Conservation (phyloP, 768 basidiomycete genomes). For the Termitomyces sp. region DNA sequence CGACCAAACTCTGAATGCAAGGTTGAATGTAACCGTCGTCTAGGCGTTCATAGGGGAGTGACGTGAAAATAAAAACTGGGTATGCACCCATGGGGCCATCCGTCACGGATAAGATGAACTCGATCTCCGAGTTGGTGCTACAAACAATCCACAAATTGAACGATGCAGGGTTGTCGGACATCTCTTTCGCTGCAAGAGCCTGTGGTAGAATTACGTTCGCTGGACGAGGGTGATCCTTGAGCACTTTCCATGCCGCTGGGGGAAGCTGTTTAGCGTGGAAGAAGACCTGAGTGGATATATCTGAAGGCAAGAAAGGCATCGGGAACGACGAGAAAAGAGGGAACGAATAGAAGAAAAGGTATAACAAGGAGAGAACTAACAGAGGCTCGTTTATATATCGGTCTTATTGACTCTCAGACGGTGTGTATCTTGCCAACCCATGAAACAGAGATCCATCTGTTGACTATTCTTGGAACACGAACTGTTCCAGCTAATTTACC, state of each 20-base stretch:
- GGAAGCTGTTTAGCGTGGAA: constrained; percentile 33
- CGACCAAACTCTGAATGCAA: constrained; percentile 40
- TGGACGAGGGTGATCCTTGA: constrained; percentile 32
- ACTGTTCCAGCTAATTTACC: not conserved
- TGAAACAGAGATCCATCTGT: not conserved
- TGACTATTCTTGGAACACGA: not conserved
- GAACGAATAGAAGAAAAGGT: not conserved
- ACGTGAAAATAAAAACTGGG: constrained; percentile 62
- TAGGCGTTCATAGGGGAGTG: constrained; percentile 37
- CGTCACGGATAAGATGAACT: constrained; percentile 60
- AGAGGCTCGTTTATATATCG: not conserved
- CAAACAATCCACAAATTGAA: constrained; percentile 35
- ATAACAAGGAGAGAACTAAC: not conserved
- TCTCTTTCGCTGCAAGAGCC: constrained; percentile 25
- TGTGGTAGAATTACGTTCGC: constrained; percentile 42
- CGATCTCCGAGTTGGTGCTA: constrained; percentile 23
- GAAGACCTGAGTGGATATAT: constrained; percentile 16
- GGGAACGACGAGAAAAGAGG: not conserved
- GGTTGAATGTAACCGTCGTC: constrained; percentile 29
- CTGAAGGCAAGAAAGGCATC: constrained; percentile 12
- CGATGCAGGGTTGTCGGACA: not conserved
- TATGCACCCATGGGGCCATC: constrained; percentile 52
- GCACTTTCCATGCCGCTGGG: constrained; percentile 27
- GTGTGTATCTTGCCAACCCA: constrained; percentile 1
- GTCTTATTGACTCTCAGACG: not conserved